Conservation (phyloP, 2,329 filamentous ascomycete genomes). For the Penicillium sp. region DNA sequence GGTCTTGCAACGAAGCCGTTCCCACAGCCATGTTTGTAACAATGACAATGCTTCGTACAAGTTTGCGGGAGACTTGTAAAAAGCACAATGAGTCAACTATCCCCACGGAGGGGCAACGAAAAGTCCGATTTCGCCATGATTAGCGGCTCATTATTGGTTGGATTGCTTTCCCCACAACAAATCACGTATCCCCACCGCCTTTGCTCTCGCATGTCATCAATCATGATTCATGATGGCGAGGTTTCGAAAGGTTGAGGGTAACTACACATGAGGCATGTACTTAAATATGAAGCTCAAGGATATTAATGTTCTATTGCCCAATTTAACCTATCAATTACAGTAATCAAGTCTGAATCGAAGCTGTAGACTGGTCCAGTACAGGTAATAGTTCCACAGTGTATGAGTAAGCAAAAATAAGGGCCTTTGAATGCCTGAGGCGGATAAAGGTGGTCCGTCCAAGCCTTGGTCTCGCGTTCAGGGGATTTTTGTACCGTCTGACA, state of each 20-base stretch:
- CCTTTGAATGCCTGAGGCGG: constrained; percentile 9
- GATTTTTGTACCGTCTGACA: constrained; percentile 10
- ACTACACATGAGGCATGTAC: neutral
- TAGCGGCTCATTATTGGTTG: constrained; percentile 15
- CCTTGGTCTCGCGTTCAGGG: neutral
- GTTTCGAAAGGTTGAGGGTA: neutral
- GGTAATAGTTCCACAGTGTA: neutral
- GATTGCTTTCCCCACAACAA: constrained; percentile 13
- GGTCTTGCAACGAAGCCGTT: constrained; percentile 35
- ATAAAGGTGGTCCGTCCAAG: neutral
- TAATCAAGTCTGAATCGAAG: neutral
- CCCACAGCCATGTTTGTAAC: constrained; percentile 36
- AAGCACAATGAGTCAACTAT: constrained; percentile 27
- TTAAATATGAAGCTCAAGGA: neutral
- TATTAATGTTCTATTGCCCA: too few species aligned
- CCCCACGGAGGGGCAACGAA: constrained; percentile 27
- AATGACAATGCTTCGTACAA: constrained; percentile 12
- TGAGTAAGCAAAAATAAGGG: neutral
- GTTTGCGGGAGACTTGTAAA: constrained; percentile 9
- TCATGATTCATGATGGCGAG: neutral
- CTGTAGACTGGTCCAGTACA: neutral
- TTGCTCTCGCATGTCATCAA: neutral
- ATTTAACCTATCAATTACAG: too few species aligned
- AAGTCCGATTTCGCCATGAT: constrained; percentile 30
- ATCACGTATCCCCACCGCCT: constrained; percentile 12